Conservation (phyloP, 257 asterid species). For the Osmanthus fragrans region DNA sequence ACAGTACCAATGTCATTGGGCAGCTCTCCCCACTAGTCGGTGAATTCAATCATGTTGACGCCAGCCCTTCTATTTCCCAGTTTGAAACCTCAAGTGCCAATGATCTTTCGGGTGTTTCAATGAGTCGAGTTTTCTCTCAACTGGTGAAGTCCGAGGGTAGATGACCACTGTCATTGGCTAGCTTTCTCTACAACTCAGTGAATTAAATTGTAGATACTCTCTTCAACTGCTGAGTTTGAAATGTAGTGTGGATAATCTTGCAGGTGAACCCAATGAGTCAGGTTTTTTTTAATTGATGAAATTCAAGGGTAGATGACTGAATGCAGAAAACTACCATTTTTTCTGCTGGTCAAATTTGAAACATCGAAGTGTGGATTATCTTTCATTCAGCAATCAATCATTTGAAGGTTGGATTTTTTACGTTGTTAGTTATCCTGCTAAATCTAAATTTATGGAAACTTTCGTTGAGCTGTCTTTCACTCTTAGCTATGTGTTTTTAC, state of each 20-base stretch:
- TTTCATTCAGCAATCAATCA: not conserved
- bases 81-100: conserved; percentile 44
- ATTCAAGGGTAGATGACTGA: conserved; percentile 34
- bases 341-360: not conserved
- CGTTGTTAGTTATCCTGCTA: not conserved
- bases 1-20: conserved; percentile 61
- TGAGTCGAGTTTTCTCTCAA: conserved; percentile 75
- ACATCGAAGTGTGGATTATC: not conserved
- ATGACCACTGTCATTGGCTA: conserved; percentile 25
- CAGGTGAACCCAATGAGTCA: too few species aligned
- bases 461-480: not conserved
- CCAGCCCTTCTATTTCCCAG: conserved; percentile 31
- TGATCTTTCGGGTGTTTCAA: conserved; percentile 62
- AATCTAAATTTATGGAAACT: not conserved
- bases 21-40: conserved; percentile 58
- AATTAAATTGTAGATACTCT: not conserved
- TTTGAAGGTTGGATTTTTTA: not conserved
- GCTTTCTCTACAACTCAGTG: not conserved
- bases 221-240: too few species aligned
- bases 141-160: conserved; percentile 74
- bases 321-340: not conserved
- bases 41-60: conserved; percentile 34
- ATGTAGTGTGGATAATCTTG: too few species aligned
- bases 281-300: too few species aligned
- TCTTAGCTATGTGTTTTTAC: not conserved